phyloP scores from a whole-genome alignment of 768 basidiomycete species.

The Xerocomellus amylosporus region DNA sequence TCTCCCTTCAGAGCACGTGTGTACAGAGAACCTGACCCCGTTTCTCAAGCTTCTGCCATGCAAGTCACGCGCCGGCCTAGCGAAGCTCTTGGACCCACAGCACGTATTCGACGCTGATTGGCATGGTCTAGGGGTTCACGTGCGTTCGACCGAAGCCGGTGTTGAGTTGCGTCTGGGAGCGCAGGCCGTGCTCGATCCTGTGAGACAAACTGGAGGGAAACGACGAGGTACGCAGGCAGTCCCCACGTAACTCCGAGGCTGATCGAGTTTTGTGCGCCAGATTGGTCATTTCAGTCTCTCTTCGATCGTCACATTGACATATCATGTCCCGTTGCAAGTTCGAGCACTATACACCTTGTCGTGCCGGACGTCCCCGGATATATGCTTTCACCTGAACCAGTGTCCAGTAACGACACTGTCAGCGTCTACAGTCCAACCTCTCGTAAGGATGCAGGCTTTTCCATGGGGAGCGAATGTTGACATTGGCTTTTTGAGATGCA shows the following conservation, averaged over 20 bases:
- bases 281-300: conserved; percentile 69
- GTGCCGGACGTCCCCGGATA: conserved; percentile 44
- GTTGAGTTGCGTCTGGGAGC: conserved; percentile 66
- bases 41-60: conserved; percentile 95
- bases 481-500: conserved; percentile 4
- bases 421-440: conserved; percentile 50
- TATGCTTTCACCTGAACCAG: conserved; percentile 52
- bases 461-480: background rate
- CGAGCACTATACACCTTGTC: conserved; percentile 52
- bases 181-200: conserved; percentile 78
- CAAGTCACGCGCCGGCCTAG: conserved; percentile 83
- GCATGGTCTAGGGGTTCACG: conserved; percentile 85
- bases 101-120: conserved; percentile 84
- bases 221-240: conserved; percentile 50
- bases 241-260: background rate
- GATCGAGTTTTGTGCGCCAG: conserved; percentile 34
- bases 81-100: conserved; percentile 80
- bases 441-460: conserved; percentile 33
- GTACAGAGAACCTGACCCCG: conserved; percentile 95
- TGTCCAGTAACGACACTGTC: conserved; percentile 29
- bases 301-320: conserved; percentile 65
- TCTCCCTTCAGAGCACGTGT: conserved; percentile 84
- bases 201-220: conserved; percentile 49
- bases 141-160: conserved; percentile 56
- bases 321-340: conserved; percentile 66